Evolutionary conservation across 2,329 filamentous ascomycete species (phyloP).

Genomic region (Aphanoascus verrucosus): DNA sequence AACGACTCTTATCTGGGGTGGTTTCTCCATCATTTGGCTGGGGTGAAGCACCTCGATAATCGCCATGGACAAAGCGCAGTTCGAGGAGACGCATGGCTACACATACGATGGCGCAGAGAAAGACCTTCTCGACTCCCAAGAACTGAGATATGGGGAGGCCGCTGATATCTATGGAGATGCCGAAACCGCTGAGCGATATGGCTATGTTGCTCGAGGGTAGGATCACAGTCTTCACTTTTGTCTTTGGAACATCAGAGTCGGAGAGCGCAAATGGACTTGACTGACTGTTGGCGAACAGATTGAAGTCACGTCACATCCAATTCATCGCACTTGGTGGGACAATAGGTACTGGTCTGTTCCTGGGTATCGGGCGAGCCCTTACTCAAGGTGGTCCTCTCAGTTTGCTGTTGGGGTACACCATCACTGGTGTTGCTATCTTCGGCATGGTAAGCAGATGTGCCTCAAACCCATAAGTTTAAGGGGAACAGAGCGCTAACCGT

Average conservation of each 20-base stretch:
- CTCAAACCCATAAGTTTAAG: neutral
- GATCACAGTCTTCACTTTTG: conserved; percentile 16
- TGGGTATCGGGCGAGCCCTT: conserved; percentile 45
- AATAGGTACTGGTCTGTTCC: conserved; percentile 47
- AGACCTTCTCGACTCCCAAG: conserved; percentile 21
- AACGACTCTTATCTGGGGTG: neutral
- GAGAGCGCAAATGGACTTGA: neutral
- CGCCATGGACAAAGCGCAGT: conserved; percentile 7
- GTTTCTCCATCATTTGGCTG: neutral
- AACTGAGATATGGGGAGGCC: conserved; percentile 36
- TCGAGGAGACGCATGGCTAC: conserved; percentile 14
- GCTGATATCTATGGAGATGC: conserved; percentile 44
- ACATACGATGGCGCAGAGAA: conserved; percentile 16
- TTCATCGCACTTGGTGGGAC: conserved; percentile 52
- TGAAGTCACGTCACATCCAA: conserved; percentile 47
- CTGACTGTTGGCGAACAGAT: conserved; percentile 15
- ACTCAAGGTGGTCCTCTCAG: conserved; percentile 33
- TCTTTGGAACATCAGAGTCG: neutral
- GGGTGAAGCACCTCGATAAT: neutral
- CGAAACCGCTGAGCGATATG: conserved; percentile 41
- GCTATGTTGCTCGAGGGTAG: conserved; percentile 42
- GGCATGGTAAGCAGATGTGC: conserved; percentile 26
- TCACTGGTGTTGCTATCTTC: conserved; percentile 40
- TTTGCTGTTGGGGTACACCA: conserved; percentile 40
- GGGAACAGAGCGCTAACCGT: conserved; percentile 1